phyloP scores from a whole-genome alignment of 495 filamentous ascomycete genomes.

The Amphirosellinia nigrospora region DNA sequence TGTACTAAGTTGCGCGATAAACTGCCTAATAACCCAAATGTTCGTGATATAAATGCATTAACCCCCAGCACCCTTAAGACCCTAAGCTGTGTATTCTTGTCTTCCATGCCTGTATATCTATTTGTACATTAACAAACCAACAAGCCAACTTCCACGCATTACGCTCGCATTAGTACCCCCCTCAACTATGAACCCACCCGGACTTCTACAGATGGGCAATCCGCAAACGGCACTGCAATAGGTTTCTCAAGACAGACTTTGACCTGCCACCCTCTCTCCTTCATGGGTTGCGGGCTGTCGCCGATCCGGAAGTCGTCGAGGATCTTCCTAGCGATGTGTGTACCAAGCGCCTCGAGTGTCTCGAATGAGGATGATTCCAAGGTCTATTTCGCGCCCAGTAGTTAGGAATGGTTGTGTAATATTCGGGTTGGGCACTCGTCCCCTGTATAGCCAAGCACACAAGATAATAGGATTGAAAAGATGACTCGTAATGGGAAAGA shows the following conservation, averaged over 20 bases:
- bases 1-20: not conserved
- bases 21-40: not conserved
- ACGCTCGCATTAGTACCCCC: not conserved
- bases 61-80: not conserved
- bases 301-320: constrained; percentile 37
- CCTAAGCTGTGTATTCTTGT: not conserved
- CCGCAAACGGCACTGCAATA: constrained; percentile 62
- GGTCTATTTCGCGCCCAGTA: constrained; percentile 41
- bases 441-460: not conserved
- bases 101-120: not conserved
- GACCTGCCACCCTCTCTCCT: constrained; percentile 49
- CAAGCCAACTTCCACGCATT: not conserved
- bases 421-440: not conserved
- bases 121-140: not conserved
- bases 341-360: constrained; percentile 66
- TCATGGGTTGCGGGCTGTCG: constrained; percentile 34
- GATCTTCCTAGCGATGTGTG: constrained; percentile 51
- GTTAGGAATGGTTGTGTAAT: constrained; percentile 22
- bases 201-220: constrained; percentile 62
- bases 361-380: constrained; percentile 64
- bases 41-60: not conserved
- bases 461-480: not conserved
- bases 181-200: constrained; percentile 30
- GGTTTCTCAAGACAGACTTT: constrained; percentile 63
- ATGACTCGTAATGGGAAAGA: not conserved